Base-by-base conservation (phyloP, 768 basidiomycete species). In the Artomyces pyxidatus region DNA sequence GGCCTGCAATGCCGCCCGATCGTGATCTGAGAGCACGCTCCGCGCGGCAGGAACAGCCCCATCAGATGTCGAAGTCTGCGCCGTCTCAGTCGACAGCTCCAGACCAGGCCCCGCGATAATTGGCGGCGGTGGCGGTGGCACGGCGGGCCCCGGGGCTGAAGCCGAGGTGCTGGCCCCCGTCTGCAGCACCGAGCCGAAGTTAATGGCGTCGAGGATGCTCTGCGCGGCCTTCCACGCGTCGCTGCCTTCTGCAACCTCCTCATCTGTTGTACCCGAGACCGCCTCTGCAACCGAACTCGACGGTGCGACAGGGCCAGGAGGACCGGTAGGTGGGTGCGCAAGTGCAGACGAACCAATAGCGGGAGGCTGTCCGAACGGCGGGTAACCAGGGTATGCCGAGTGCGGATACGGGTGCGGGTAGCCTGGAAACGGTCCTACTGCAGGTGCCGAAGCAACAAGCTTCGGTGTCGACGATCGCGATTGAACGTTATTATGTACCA, bases 201-300 rank as follows among this genome's bases (percentile, higher is more conserved):
- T 85, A 65, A 88, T 85, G 3, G 84, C 85, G 57, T 81, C 78
- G 46, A 88, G 70, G 41, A 88, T 88, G 53, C 77, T 83, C 58
- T 87, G 83, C 7, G 85, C 85, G 1, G 85, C 85, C 59, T 85
- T 80, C 74, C 84, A 87, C 11, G 83, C 81, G 50, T 84, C 81
- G 51, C 69, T 70, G n/a, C 69, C 71, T 40, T 75, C 71, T 14
- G 59, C 69, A 9, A 57, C 61, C 42, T 71, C 69, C 14, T 68
- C 66, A 26, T 53, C 49, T 5, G 26, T 30, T 19, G 49, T 49
- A 11, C 47, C 53, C 37, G 37, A 17, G 10, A 23, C 6, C 25
- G 23, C 12, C 22, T 22, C 19, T 22, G 49, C 28, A 3, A 37
- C 19, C 5, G 44, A n/a, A 25, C n/a, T 17, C 8, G 41, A 11